Evolutionary conservation across 306 rosid species (phyloP), one percentile per base, ranked within the genome.

Genomic region (Lathyrus sativus): DNA sequence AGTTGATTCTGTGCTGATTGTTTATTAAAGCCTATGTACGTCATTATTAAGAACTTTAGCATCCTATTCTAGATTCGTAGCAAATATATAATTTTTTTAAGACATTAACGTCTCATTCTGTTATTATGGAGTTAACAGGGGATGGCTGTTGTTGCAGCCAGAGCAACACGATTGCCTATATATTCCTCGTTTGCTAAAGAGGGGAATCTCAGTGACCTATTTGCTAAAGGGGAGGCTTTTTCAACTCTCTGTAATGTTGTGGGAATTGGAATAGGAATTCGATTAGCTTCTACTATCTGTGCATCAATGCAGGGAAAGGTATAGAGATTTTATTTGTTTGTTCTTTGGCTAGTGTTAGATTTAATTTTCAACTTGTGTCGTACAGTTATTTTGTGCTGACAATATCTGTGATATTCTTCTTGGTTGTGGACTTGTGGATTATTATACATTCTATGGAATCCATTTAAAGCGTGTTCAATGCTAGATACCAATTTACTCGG

Each of bases 201-300:
- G 81, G 97, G 99, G 74, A 93, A 93, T 85, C 96, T 93, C 60
- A 93, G 99, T 64, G 99, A 93, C 75, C 91, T 93, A 14, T 93
- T 90, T 75, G 99, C 99, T 38, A 93, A 93, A 84, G 99, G 99
- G 71, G 99, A 93, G 89, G 99, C 97, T 56, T 90, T 93, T 70
- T 93, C 99, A 53, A 93, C 99, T 67, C 88, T 93, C 66, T 93
- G 80, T 82, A 93, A 88, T 83, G 99, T 88, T 53, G 44, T 90
- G 39, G 99, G 99, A 79, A 74, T 93, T 0, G 99, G 99, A 68
- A 85, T 80, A 68, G 99, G 99, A 71, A 89, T 93, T 73, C 96
- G 80, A 18, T 87, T 93, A 78, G 99, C 97, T 71, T 88, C 99
- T 64, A 90, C 99, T 33, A 9, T 90, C n/a, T 90, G 99, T 74